Percentiles rank a stretch among this genome's conserved stretches.
Conservation (phyloP, 257 asterid species). For the Solanum virginianum region DNA sequence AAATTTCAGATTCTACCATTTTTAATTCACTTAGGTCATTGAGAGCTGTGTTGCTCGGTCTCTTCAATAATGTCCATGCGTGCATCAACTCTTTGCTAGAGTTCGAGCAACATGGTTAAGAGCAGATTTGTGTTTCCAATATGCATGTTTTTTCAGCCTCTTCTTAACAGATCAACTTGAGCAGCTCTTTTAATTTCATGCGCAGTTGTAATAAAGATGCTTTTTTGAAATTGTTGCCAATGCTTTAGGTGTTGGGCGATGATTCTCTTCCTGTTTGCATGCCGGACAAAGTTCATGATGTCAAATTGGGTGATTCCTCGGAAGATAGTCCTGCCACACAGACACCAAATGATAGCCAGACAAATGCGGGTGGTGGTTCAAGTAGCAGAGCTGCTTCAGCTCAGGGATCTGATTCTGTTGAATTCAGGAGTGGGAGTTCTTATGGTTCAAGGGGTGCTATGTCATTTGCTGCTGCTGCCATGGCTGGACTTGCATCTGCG, state of each 20-base stretch:
- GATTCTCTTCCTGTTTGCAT: constrained; percentile 62
- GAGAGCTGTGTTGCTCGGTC: neutral
- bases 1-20: neutral
- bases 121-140: neutral
- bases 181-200: neutral
- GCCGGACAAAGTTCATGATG: constrained; percentile 88
- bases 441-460: constrained; percentile 89
- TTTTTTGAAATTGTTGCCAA: neutral
- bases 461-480: constrained; percentile 98
- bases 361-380: constrained; percentile 57
- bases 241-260: constrained; percentile 60
- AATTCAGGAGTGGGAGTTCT: constrained; percentile 60
- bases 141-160: neutral
- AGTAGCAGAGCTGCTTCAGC: constrained; percentile 53
- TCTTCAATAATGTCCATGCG: neutral
- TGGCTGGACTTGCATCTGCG: constrained; percentile 90
- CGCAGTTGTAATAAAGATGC: neutral
- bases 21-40: neutral
- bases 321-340: constrained; percentile 44
- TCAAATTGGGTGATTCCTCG: constrained; percentile 58
- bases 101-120: neutral
- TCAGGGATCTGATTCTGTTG: constrained; percentile 45
- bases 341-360: constrained; percentile 44
- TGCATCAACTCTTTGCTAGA: neutral
- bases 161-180: neutral